Percentiles rank a stretch among this genome's conserved stretches.
Conservation (phyloP, 2,329 filamentous ascomycete genomes). For the Fusarium sp. region DNA sequence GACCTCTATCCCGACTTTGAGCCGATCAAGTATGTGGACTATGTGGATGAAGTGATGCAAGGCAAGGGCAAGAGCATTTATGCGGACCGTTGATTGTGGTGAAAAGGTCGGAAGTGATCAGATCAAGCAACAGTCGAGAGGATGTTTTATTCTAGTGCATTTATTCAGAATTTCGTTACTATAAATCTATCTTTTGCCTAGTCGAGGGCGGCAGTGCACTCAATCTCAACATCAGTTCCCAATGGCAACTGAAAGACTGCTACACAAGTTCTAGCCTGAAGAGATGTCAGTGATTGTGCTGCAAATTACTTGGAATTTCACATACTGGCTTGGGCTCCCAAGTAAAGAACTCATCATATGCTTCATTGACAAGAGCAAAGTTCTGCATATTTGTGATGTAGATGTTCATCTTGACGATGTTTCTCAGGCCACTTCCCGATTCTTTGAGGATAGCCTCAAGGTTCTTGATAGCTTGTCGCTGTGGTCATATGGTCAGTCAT, state of each 20-base stretch:
- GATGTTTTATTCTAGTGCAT: not conserved
- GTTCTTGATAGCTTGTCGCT: conserved; percentile 12
- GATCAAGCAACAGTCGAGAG: not conserved
- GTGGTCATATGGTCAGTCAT: not conserved
- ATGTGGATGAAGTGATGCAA: conserved; percentile 19
- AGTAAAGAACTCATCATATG: conserved; percentile 63
- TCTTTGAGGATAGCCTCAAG: conserved; percentile 64
- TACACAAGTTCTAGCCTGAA: conserved; percentile 71
- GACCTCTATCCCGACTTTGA: conserved; percentile 35
- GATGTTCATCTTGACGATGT: conserved; percentile 75
- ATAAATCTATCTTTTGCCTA: not conserved
- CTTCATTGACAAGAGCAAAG: conserved; percentile 69
- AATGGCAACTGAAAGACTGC: conserved; percentile 79
- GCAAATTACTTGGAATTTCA: conserved; percentile 38
- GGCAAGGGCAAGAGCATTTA: conserved; percentile 24
- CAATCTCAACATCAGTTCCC: conserved; percentile 79
- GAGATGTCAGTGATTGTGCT: conserved; percentile 43
- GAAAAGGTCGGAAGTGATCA: not conserved
- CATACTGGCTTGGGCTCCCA: conserved; percentile 60
- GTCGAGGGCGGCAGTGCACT: conserved; percentile 63
- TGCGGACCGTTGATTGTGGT: not conserved
- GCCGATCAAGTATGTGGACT: conserved; percentile 22
- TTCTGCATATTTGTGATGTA: conserved; percentile 74
- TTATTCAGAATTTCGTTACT: not conserved
- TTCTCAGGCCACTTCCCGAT: conserved; percentile 68